phyloP scores from a whole-genome alignment of 371 early-diverging fungal genomes.

The Zancudomyces culisetae region DNA sequence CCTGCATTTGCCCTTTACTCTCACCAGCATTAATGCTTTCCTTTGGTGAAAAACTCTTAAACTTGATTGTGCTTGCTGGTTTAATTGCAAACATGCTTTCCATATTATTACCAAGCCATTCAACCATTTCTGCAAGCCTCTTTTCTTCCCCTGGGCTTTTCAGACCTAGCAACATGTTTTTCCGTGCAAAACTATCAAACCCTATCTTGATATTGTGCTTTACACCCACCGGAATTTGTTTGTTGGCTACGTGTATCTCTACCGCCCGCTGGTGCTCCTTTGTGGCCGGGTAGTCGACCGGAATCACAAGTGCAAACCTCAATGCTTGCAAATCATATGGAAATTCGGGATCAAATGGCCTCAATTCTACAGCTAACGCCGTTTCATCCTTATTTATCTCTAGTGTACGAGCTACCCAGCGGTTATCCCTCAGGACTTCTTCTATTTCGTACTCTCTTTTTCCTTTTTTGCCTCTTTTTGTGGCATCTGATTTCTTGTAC shows the following conservation, averaged over 20 bases:
- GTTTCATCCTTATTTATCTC: conserved; percentile 12
- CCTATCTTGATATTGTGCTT: conserved; percentile 18
- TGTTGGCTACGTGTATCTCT: conserved; percentile 19
- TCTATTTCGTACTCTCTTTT: not conserved
- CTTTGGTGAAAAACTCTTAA: conserved; percentile 6
- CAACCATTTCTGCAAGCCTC: conserved; percentile 11
- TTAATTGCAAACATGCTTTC: conserved; percentile 20
- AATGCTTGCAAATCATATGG: conserved; percentile 17
- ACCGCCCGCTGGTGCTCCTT: conserved; percentile 9
- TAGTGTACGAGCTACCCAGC: not conserved
- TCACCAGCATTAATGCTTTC: too few species aligned
- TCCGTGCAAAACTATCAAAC: conserved; percentile 7
- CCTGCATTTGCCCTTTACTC: too few species aligned
- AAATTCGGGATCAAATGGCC: conserved; percentile 24
- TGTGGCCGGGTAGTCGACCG: conserved; percentile 12
- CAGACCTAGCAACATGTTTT: conserved; percentile 5
- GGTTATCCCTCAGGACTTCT: not conserved
- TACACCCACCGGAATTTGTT: conserved; percentile 16
- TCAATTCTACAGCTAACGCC: conserved; percentile 22
- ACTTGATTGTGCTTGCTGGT: conserved; percentile 24
- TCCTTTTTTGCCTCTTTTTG: not conserved
- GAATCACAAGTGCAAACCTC: conserved; percentile 21
- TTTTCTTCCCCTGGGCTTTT: conserved; percentile 3
- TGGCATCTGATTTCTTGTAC: not conserved
- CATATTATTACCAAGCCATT: conserved; percentile 19